Base-by-base conservation (phyloP, 352 stramenopile genomes). In the Pythium dissimile region DNA sequence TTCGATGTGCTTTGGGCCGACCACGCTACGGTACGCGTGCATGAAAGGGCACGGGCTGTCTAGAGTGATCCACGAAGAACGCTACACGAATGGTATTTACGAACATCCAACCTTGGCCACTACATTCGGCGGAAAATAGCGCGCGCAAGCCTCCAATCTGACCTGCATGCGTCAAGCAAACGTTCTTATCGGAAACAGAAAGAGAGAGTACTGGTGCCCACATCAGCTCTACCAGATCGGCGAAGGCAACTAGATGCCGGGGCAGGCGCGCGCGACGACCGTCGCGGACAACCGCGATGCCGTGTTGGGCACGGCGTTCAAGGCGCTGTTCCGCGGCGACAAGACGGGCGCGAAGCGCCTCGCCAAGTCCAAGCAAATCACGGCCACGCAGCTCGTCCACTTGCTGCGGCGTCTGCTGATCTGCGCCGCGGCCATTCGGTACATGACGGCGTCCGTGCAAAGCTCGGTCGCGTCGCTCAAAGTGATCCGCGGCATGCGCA, bases 1-100 rank as follows among this genome's bases (percentile, higher is more conserved):
- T 89, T 87, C 61, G 71, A 7, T 15, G 16, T 9, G 37, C 38
- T 34, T 16, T 51, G 26, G 24, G 10, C 13, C 18, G 11, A 24
- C 21, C 44, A 7, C 39, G n/a, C 8, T 26, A n/a, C n/a, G n/a
- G n/a, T n/a, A n/a, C n/a, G n/a, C n/a, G n/a, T n/a, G n/a, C n/a
- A n/a, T n/a, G n/a, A n/a, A n/a, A n/a, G n/a, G n/a, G n/a, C n/a
- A n/a, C n/a, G n/a, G n/a, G n/a, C n/a, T n/a, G n/a, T n/a, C n/a
- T n/a, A n/a, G n/a, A n/a, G n/a, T n/a, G n/a, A n/a, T n/a, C n/a
- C n/a, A n/a, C n/a, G n/a, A n/a, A n/a, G n/a, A n/a, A n/a, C n/a
- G n/a, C n/a, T n/a, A n/a, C n/a, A n/a, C n/a, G n/a, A n/a, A n/a
- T n/a, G n/a, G n/a, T n/a, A n/a, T n/a, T n/a, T n/a, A n/a, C n/a